These are phyloP conservation scores for Metarhizium robertsii DNA, from an alignment of 2,329 filamentous ascomycete genomes.

Conservation along the genomic window DNA sequence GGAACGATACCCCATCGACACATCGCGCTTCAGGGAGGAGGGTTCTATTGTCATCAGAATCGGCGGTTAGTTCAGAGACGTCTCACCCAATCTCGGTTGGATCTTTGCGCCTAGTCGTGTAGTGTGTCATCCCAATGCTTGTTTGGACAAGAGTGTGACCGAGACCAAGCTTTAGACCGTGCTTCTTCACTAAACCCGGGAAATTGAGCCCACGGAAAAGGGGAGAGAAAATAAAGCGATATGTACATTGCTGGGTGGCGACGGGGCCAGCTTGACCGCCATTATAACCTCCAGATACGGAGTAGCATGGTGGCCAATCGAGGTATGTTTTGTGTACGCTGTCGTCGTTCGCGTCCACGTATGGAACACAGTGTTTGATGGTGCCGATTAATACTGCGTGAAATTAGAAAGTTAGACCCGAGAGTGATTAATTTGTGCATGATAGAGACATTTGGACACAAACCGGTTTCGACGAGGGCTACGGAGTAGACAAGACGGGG, in stretches of 20 bases:
- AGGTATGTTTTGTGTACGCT: no score
- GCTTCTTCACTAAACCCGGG: not conserved
- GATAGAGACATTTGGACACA: not conserved
- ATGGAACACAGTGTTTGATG: not conserved
- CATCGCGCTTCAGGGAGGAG: no score
- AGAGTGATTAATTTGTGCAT: not conserved
- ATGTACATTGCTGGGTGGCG: no score
- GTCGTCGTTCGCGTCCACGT: no score
- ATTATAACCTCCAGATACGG: no score
- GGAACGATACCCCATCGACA: no score
- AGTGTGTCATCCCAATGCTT: not conserved
- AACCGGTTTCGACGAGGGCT: not conserved
- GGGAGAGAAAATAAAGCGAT: not conserved
- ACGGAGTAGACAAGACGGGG: no score
- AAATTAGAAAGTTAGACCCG: not conserved
- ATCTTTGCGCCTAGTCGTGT: not conserved
- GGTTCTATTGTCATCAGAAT: no score
- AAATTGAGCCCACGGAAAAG: not conserved
- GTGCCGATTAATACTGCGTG: not conserved
- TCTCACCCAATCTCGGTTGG: constrained; percentile 6
- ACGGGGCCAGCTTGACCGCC: no score
- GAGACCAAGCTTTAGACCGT: not conserved
- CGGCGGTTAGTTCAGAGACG: not conserved
- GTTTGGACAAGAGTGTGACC: not conserved
- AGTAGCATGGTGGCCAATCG: no score